These are phyloP conservation scores for Salix caprea DNA, from an alignment of 345 rosid species.

Conservation along the genomic window DNA sequence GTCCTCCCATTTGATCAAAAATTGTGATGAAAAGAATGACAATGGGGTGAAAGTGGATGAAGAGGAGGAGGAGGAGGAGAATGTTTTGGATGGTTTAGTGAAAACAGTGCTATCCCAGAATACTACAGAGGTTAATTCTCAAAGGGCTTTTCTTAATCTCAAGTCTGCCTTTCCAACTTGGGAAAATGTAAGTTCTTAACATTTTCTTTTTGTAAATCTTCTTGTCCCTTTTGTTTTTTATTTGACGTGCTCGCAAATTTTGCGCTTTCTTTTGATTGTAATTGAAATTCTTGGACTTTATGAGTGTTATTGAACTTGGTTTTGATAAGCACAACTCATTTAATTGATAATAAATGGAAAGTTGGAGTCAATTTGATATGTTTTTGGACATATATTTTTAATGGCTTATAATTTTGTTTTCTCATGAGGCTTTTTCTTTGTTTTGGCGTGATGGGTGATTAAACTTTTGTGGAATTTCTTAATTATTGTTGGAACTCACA, in stretches of 20 bases:
- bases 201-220: background rate
- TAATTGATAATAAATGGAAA: too few species aligned
- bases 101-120: constrained; percentile 81
- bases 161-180: constrained; percentile 62
- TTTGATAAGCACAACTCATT: too few species aligned
- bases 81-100: constrained; percentile 74
- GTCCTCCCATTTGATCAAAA: background rate
- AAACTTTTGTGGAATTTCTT: background rate
- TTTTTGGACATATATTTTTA: too few species aligned
- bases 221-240: too few species aligned
- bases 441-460: background rate
- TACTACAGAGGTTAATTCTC: constrained; percentile 69
- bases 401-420: too few species aligned
- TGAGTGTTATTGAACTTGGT: too few species aligned
- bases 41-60: constrained; percentile 14
- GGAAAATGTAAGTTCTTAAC: constrained; percentile 53
- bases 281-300: too few species aligned
- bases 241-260: too few species aligned
- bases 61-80: constrained; percentile 34
- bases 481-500: background rate
- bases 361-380: too few species aligned
- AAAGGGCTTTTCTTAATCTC: constrained; percentile 70
- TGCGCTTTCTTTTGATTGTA: too few species aligned
- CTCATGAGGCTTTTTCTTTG: background rate
- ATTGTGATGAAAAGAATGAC: background rate